Evolutionary conservation across 1,284 basidiomycete genomes (phyloP).

Genomic region (Puccinia hordei): DNA sequence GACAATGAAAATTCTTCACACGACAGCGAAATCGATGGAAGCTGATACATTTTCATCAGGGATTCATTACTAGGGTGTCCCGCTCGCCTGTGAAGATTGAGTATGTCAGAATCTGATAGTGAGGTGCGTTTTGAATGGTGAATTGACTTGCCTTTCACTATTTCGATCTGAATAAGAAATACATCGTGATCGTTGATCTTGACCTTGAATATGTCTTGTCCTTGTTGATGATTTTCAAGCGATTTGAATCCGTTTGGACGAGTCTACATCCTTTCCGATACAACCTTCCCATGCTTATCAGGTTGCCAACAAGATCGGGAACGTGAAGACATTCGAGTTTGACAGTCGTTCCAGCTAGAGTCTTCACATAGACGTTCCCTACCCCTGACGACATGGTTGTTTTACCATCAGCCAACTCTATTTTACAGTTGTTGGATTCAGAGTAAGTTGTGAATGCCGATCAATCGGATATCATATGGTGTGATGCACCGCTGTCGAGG

Average conservation of each 20-base stretch:
- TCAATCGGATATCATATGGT: no score
- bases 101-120: no score
- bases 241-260: no score
- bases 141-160: not conserved
- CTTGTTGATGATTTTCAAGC: no score
- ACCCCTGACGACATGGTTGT: not conserved
- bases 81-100: not conserved
- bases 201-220: no score
- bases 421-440: not conserved
- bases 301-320: not conserved
- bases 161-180: not conserved
- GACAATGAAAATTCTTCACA: not conserved
- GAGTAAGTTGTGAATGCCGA: not conserved
- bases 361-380: not conserved
- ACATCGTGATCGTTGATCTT: not conserved
- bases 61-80: not conserved
- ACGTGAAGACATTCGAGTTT: not conserved
- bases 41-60: not conserved
- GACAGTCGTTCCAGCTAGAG: not conserved
- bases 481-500: not conserved
- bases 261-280: no score
- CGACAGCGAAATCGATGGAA: not conserved
- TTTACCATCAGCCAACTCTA: not conserved
- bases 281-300: constrained; percentile 10
- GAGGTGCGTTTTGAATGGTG: not conserved